phyloP scores from a whole-genome alignment of 257 asterid genomes.

The Solanum ossicruentum region DNA sequence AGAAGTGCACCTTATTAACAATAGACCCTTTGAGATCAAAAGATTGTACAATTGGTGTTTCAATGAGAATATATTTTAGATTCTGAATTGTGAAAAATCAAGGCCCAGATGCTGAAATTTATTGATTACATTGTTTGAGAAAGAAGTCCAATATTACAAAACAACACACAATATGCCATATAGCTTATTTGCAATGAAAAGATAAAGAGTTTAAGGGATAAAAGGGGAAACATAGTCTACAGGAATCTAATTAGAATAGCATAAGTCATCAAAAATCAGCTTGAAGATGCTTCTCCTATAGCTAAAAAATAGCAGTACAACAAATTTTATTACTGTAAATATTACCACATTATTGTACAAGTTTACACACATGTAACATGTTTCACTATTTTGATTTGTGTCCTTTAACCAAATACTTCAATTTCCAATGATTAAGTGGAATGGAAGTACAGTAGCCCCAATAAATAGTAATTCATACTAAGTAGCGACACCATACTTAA shows the following conservation, averaged over 20 bases:
- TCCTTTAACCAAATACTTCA: background rate
- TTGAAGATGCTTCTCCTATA: background rate
- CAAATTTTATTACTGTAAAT: background rate
- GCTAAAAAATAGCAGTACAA: background rate
- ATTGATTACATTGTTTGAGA: background rate
- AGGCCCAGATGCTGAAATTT: background rate
- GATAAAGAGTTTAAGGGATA: background rate
- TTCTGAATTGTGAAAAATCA: background rate
- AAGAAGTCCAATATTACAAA: background rate
- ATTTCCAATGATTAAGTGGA: background rate
- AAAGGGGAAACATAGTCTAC: background rate
- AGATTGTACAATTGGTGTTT: background rate
- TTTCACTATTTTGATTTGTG: background rate
- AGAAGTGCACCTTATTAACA: background rate
- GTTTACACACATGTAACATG: background rate
- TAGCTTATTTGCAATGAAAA: background rate
- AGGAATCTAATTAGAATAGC: background rate
- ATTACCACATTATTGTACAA: background rate
- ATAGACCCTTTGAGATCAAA: background rate
- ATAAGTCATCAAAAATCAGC: background rate
- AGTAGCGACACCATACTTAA: background rate
- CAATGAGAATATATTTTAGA: background rate
- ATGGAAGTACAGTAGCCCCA: background rate
- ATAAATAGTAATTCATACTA: background rate
- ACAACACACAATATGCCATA: background rate